These are phyloP conservation scores for Penstemon barbatus DNA, from an alignment of 257 asterid genomes.

Conservation along the genomic window DNA sequence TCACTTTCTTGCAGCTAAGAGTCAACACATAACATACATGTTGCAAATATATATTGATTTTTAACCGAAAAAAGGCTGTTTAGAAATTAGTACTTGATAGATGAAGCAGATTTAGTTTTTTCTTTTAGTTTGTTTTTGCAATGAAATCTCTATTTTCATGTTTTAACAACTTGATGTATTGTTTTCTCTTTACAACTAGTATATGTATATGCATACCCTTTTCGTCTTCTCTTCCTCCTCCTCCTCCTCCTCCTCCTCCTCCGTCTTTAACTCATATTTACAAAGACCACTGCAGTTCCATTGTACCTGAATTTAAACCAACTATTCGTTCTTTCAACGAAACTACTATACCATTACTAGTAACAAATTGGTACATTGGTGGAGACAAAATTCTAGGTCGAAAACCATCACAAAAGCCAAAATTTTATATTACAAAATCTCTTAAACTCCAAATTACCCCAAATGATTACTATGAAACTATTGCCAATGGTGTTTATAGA, in stretches of 20 bases:
- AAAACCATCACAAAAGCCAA: constrained; percentile 5
- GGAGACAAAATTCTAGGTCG: constrained; percentile 23
- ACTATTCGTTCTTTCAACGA: background rate
- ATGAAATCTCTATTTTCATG: too few relatives aligned
- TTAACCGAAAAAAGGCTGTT: too few relatives aligned
- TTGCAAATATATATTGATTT: too few relatives aligned
- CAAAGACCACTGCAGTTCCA: constrained; percentile 47
- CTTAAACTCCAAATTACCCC: constrained; percentile 28
- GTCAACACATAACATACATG: too few relatives aligned
- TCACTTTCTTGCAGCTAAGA: too few relatives aligned
- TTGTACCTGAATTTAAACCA: constrained; percentile 37
- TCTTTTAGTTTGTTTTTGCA: too few relatives aligned
- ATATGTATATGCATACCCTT: too few relatives aligned
- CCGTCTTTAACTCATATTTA: constrained; percentile 32
- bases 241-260: constrained; percentile 12
- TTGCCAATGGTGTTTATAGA: constrained; percentile 33
- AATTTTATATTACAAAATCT: background rate
- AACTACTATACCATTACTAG: constrained; percentile 5
- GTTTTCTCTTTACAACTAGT: too few relatives aligned
- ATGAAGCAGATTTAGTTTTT: too few relatives aligned
- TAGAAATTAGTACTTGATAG: too few relatives aligned
- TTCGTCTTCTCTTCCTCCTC: background rate
- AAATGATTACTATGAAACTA: constrained; percentile 33
- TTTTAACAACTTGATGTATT: too few relatives aligned
- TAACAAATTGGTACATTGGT: constrained; percentile 26